A percentile compares a stretch with the other conserved stretches of the same genome.
These are phyloP conservation scores for Athelia sp. DNA, from an alignment of 1,284 basidiomycete genomes.

Conservation along the genomic window DNA sequence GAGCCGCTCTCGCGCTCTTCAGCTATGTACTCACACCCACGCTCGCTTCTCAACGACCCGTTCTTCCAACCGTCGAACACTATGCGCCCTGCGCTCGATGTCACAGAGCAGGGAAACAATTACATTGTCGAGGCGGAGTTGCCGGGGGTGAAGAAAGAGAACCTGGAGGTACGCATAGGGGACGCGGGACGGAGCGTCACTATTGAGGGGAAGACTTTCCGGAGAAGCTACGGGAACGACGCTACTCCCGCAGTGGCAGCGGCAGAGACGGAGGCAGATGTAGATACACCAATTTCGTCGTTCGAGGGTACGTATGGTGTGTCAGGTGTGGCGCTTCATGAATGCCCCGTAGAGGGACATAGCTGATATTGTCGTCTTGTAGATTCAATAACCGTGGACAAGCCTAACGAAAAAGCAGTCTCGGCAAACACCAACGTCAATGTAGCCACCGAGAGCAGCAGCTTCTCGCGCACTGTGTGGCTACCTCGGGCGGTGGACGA, in stretches of 20 bases:
- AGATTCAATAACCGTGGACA: too few relatives aligned
- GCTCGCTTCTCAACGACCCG: not conserved
- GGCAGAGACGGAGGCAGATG: too few relatives aligned
- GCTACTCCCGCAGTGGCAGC: not conserved
- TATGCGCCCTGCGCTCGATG: slow-evolving; percentile 8
- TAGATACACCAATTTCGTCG: not conserved
- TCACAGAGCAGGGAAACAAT: slow-evolving; percentile 19
- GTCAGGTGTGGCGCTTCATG: too few relatives aligned
- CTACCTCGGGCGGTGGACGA: slow-evolving; percentile 20
- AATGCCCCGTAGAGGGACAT: not conserved
- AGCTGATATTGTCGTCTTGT: too few relatives aligned
- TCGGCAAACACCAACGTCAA: not conserved
- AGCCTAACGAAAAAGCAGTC: not conserved
- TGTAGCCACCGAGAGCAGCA: slow-evolving; percentile 5
- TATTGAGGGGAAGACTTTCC: slow-evolving; percentile 16
- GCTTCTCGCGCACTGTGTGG: slow-evolving; percentile 20
- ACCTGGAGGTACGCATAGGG: slow-evolving; percentile 23
- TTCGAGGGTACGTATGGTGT: not conserved
- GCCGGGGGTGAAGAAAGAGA: slow-evolving; percentile 25
- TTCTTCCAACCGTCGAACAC: not conserved
- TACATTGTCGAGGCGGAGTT: slow-evolving; percentile 23
- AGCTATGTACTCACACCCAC: slow-evolving; percentile 17
- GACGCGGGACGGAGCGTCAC: slow-evolving; percentile 21
- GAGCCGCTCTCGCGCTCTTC: slow-evolving; percentile 32
- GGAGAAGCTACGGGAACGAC: slow-evolving; percentile 1